Conservation (phyloP, 73 alveolate genomes). For the Paramecium primaurelia region DNA sequence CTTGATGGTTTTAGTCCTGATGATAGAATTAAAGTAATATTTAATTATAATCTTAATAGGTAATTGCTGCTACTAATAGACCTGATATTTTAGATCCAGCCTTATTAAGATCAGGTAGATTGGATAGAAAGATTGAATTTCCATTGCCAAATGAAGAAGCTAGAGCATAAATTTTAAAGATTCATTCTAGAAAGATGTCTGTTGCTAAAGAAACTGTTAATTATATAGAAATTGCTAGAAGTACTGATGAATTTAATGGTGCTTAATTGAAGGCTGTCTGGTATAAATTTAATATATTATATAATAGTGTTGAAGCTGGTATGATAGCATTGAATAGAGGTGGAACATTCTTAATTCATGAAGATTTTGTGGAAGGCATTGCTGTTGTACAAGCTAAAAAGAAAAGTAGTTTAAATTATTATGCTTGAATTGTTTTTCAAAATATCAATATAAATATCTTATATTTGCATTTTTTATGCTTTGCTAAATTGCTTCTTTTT, state of each 20-base stretch:
- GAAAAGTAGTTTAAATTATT: constrained; percentile 59
- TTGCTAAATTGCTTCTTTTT: neutral
- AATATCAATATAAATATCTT: neutral
- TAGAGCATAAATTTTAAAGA: constrained; percentile 96
- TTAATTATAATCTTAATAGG: neutral
- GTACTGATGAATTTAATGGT: constrained; percentile 62
- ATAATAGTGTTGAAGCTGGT: constrained; percentile 59
- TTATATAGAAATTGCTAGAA: constrained; percentile 57
- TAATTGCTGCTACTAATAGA: constrained; percentile 83
- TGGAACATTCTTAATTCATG: constrained; percentile 59
- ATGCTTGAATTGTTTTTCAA: constrained; percentile 47
- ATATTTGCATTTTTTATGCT: neutral
- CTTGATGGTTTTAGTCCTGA: constrained; percentile 97
- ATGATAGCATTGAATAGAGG: constrained; percentile 62
- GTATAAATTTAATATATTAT: neutral
- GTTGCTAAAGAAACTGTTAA: constrained; percentile 81
- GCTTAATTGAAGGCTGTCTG: constrained; percentile 63
- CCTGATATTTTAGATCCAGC: constrained; percentile 99
- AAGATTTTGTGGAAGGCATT: constrained; percentile 61
- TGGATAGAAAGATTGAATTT: constrained; percentile 99
- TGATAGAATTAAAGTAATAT: constrained; percentile 89
- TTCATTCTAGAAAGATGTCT: constrained; percentile 99
- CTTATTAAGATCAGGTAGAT: constrained; percentile 98
- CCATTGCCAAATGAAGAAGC: constrained; percentile 99
- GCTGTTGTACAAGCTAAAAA: constrained; percentile 63